These are phyloP conservation scores for Mycothermus thermophilus DNA, from an alignment of 495 filamentous ascomycete species.

Conservation along the genomic window DNA sequence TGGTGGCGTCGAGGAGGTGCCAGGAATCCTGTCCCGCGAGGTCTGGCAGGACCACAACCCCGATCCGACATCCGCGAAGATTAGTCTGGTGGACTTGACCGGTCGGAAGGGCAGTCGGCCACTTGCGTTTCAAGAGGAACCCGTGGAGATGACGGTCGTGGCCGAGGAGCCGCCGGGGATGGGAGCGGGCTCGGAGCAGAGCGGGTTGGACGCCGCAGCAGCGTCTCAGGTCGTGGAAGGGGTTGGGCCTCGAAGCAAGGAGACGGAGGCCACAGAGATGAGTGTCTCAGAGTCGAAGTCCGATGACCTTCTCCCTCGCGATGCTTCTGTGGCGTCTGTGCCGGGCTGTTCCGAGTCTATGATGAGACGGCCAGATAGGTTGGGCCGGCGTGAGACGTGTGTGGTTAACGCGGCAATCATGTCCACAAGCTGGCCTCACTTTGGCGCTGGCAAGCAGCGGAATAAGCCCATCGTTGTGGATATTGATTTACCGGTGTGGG, in stretches of 20 bases:
- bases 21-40: constrained; percentile 15
- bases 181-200: no score
- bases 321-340: no score
- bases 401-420: constrained; percentile 65
- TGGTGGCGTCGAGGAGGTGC: constrained; percentile 11
- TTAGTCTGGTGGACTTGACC: constrained; percentile 31
- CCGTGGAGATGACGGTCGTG: constrained; percentile 3
- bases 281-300: no score
- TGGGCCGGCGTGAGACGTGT: constrained; percentile 53
- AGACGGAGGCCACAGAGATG: no score
- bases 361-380: no score
- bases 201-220: no score
- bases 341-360: no score
- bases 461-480: constrained; percentile 71
- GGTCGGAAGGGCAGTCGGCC: constrained; percentile 16
- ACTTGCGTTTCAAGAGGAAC: constrained; percentile 18
- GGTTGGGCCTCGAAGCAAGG: no score
- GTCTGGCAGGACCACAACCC: constrained; percentile 27
- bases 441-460: constrained; percentile 41
- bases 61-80: constrained; percentile 24
- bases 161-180: no score
- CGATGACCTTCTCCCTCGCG: no score
- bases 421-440: constrained; percentile 51
- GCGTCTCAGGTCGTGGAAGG: no score
- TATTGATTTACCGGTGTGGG: constrained; percentile 50